Base-by-base conservation (phyloP, 371 early-diverging fungal genomes). In the Mucor irregularis region DNA sequence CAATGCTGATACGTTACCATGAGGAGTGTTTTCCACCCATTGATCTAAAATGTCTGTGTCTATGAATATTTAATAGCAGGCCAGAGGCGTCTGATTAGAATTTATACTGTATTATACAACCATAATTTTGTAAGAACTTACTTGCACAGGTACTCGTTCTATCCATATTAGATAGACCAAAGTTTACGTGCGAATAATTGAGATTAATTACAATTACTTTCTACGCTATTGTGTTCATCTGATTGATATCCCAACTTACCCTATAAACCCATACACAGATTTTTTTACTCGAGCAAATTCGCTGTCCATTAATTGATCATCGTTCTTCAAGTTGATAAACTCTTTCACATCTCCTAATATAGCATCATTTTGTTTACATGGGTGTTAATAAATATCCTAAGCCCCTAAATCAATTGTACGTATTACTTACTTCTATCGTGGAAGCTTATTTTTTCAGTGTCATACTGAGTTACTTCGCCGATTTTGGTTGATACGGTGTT, bases 81-180 rank as follows among this genome's bases (percentile, higher is more conserved):
- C n/a, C n/a, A n/a, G n/a, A n/a, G n/a, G n/a, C n/a, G n/a, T n/a
- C n/a, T n/a, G n/a, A n/a, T n/a, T n/a, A n/a, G n/a, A n/a, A n/a
- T n/a, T n/a, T n/a, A n/a, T n/a, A n/a, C n/a, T n/a, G n/a, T n/a
- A n/a, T n/a, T n/a, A n/a, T n/a, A n/a, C n/a, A n/a, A n/a, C n/a
- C n/a, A n/a, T n/a, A n/a, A n/a, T n/a, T n/a, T n/a, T n/a, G n/a
- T n/a, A n/a, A n/a, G 8, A 29, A 29, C 46, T 46, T 26, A 46
- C 46, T 46, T 31, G 30, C 46, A 46, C 46, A 46, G 3, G 28
- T 46, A 19, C 46, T 46, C 9, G 46, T 46, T 26, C 46, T 46
- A 21, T n/a, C n/a, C n/a, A 9, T 29, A 17, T 30, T 30, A 30
- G 9, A 30, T 9, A 31, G 14, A 8, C 4, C 28, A 2, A 13